A percentile compares a stretch with the other conserved stretches of the same genome.
Conservation (phyloP, 2,329 filamentous ascomycete species). For the Fusarium ambrosium region DNA sequence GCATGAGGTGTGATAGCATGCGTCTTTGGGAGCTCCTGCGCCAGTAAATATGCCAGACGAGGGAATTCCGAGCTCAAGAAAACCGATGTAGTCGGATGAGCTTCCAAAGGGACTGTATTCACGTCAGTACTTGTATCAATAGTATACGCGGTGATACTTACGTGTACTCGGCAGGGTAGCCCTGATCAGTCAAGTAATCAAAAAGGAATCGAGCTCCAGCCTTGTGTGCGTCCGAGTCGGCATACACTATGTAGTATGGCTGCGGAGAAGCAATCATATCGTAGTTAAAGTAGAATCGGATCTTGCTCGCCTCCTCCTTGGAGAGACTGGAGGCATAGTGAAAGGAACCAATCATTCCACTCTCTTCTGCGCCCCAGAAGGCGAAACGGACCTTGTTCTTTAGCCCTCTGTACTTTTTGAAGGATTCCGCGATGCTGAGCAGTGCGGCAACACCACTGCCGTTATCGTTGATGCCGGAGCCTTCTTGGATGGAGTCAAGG, state of each 20-base stretch:
- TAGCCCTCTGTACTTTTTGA: conserved; percentile 53
- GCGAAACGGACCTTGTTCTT: conserved; percentile 58
- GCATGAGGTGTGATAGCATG: conserved; percentile 55
- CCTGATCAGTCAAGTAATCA: conserved; percentile 50
- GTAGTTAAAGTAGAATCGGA: conserved; percentile 77
- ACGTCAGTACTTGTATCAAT: not conserved
- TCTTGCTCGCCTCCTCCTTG: conserved; percentile 61
- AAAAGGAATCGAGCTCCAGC: conserved; percentile 50
- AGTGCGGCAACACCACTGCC: conserved; percentile 54
- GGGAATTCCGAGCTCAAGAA: conserved; percentile 55
- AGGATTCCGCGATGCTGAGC: conserved; percentile 51
- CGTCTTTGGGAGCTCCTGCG: conserved; percentile 50
- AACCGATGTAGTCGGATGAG: conserved; percentile 56
- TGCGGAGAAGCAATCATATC: conserved; percentile 72
- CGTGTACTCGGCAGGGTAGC: conserved; percentile 46
- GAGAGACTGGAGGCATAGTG: conserved; percentile 54
- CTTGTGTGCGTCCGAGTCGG: conserved; percentile 55
- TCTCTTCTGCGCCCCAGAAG: conserved; percentile 58
- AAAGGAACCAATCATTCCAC: conserved; percentile 57
- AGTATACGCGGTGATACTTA: not conserved
- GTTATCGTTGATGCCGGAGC: conserved; percentile 58
- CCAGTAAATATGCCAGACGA: conserved; percentile 57
- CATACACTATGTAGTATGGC: conserved; percentile 56
- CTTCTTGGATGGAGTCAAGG: conserved; percentile 55
- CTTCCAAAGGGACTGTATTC: conserved; percentile 51